These are phyloP conservation scores for Scheffersomyces stipitis DNA, from an alignment of 805 yeast species.

Conservation along the genomic window DNA sequence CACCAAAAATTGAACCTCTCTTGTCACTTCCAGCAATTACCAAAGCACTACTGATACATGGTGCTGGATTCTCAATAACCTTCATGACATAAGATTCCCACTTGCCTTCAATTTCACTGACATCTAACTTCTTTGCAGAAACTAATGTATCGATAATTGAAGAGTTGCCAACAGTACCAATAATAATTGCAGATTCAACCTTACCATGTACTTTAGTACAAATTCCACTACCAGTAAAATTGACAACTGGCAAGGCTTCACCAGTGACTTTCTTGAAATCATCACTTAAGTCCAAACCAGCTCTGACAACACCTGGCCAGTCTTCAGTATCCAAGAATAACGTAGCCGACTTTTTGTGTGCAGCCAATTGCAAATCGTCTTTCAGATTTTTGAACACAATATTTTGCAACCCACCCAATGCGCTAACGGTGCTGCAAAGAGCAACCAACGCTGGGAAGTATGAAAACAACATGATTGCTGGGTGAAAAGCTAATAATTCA, in stretches of 20 bases:
- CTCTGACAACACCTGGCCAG: conserved; percentile 16
- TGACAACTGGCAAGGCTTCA: background rate
- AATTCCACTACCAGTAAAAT: background rate
- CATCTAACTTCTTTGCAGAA: conserved; percentile 5
- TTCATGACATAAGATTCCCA: conserved; percentile 15
- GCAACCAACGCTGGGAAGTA: no score
- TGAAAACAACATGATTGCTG: no score
- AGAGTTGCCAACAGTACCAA: conserved; percentile 15
- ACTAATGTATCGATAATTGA: conserved; percentile 8
- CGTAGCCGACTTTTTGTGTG: no score
- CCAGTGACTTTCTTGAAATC: conserved; percentile 14
- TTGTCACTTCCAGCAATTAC: conserved; percentile 19
- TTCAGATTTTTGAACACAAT: no score
- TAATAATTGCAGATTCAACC: conserved; percentile 8
- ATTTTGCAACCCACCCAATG: no score
- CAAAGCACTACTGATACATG: conserved; percentile 7
- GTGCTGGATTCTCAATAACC: conserved; percentile 1
- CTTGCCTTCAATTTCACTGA: conserved; percentile 11
- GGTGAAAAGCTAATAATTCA: no score
- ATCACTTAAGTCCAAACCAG: conserved; percentile 11
- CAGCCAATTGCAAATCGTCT: no score
- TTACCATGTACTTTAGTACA: conserved; percentile 6
- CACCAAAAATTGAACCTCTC: conserved; percentile 16
- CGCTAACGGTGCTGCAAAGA: no score
- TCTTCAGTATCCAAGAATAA: conserved; percentile 3